Percentiles rank a stretch among this genome's conserved stretches.
Conservation (phyloP, 192 early-diverging fungal species). For the Coemansia sp. region DNA sequence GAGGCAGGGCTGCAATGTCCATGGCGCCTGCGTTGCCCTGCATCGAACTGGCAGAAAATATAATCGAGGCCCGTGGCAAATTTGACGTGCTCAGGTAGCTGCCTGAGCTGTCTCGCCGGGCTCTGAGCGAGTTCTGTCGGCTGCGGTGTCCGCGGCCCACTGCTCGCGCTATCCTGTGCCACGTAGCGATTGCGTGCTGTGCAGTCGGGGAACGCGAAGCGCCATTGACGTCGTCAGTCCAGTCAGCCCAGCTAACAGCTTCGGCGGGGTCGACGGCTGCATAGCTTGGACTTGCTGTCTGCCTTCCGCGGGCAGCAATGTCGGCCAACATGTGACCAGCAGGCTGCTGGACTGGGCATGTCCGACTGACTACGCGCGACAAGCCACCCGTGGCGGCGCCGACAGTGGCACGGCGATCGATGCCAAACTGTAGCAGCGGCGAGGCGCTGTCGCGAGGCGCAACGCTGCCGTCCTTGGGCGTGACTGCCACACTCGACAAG, state of each 20-base stretch:
- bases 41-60: background rate
- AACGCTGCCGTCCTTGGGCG: background rate
- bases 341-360: background rate
- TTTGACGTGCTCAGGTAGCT: constrained; percentile 12
- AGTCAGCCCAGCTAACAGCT: constrained; percentile 23
- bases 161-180: constrained; percentile 27
- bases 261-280: background rate
- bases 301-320: background rate
- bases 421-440: background rate
- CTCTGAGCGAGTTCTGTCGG: background rate
- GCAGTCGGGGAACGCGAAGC: constrained; percentile 1
- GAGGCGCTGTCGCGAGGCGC: background rate
- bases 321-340: background rate
- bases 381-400: background rate
- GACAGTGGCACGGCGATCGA: background rate
- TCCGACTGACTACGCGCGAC: background rate
- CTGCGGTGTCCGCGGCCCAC: constrained; percentile 15
- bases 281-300: background rate
- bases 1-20: background rate
- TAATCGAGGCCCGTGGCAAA: background rate
- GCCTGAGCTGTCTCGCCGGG: constrained; percentile 15
- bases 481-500: background rate
- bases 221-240: constrained; percentile 23
- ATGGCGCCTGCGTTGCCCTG: constrained; percentile 8
- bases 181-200: constrained; percentile 23